Evolutionary conservation across 1,139 yeast genomes (phyloP).

Genomic region (Meyerozyma guilliermondii): DNA sequence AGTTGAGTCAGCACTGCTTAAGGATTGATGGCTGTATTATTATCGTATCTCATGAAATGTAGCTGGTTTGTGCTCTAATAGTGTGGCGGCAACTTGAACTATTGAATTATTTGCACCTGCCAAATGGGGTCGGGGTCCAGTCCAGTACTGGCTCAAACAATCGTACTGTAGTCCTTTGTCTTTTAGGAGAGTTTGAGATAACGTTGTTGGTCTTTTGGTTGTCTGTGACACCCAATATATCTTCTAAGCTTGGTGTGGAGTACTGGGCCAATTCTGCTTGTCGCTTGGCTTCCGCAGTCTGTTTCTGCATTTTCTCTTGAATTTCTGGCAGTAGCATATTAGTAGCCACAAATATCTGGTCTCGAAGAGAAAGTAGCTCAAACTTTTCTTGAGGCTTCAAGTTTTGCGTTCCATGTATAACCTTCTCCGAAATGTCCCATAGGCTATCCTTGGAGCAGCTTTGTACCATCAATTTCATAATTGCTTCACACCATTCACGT

Average conservation of each 20-base stretch:
- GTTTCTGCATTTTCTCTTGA: not conserved
- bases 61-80: no score
- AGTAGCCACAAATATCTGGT: slow-evolving; percentile 3
- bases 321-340: not conserved
- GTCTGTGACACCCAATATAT: slow-evolving; percentile 11
- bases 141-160: slow-evolving; percentile 21
- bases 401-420: not conserved
- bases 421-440: not conserved
- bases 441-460: not conserved
- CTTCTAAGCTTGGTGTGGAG: slow-evolving; percentile 23
- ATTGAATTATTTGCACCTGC: slow-evolving; percentile 11
- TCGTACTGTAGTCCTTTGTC: slow-evolving; percentile 4
- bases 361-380: slow-evolving; percentile 10
- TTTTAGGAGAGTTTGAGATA: slow-evolving; percentile 7
- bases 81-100: no score
- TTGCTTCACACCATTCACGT: not conserved
- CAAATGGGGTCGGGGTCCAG: slow-evolving; percentile 48
- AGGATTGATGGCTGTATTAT: no score
- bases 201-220: not conserved
- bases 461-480: not conserved
- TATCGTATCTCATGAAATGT: not conserved
- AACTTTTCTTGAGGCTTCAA: slow-evolving; percentile 1
- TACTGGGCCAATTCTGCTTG: not conserved
- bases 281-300: not conserved
- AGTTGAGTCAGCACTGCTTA: not conserved